Conservation (phyloP, 139 green algal species). For the Haematococcus lacustris region DNA sequence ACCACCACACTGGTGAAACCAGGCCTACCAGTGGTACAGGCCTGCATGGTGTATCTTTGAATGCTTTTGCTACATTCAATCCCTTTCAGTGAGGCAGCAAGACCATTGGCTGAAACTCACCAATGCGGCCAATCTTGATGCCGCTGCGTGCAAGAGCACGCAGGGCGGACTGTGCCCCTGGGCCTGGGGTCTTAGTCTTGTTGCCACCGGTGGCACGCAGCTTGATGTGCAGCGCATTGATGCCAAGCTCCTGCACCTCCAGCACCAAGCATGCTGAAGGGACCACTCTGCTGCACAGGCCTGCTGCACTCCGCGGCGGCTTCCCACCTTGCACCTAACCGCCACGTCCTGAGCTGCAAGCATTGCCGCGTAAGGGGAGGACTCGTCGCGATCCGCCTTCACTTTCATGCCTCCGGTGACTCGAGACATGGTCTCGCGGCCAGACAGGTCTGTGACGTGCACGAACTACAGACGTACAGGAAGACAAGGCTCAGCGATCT, state of each 20-base stretch:
- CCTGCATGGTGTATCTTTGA: too few relatives aligned
- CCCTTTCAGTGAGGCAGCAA: too few relatives aligned
- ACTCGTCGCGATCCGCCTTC: slow-evolving; percentile 99
- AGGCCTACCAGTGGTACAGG: too few relatives aligned
- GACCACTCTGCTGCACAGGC: too few relatives aligned
- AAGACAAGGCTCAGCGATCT: not conserved
- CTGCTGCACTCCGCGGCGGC: too few relatives aligned
- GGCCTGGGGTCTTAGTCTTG: slow-evolving; percentile 98
- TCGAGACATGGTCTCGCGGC: slow-evolving; percentile 93
- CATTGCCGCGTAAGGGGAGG: slow-evolving; percentile 98
- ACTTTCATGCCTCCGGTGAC: slow-evolving; percentile 99
- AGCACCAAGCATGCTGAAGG: too few relatives aligned
- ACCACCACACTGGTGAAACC: too few relatives aligned
- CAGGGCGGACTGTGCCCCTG: slow-evolving; percentile 94
- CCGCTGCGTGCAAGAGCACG: slow-evolving; percentile 94
- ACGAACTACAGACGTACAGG: slow-evolving; percentile 69
- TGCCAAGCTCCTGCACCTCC: slow-evolving; percentile 91
- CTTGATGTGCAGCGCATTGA: slow-evolving; percentile 98
- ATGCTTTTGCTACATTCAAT: too few relatives aligned
- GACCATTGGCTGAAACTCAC: too few relatives aligned
- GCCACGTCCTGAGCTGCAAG: slow-evolving; percentile 98
- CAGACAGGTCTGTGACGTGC: slow-evolving; percentile 98
- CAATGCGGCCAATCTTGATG: slow-evolving; percentile 99
- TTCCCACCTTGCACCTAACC: slow-evolving; percentile 88
- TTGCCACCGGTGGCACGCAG: slow-evolving; percentile 97